Evolutionary conservation across 1,139 yeast genomes (phyloP).

Genomic region (Suhomyces wounanorum): DNA sequence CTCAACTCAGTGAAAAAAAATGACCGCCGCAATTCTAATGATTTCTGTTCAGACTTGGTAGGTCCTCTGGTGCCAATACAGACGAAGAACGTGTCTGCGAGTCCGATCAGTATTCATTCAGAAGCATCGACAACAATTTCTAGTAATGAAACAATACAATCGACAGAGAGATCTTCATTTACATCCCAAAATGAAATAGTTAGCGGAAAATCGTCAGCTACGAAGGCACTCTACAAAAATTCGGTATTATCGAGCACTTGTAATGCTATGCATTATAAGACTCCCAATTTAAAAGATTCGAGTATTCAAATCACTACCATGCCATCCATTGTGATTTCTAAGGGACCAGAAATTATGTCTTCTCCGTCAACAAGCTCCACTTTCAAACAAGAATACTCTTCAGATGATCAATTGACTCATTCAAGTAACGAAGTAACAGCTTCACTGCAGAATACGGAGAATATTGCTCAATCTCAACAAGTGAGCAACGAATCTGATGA

Average conservation of each 20-base stretch:
- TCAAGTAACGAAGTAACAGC: neutral
- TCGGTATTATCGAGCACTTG: constrained; percentile 4
- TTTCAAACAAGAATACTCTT: constrained; percentile 19
- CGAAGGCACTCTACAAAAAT: constrained; percentile 7
- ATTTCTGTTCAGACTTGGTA: neutral
- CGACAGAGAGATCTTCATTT: constrained; percentile 38
- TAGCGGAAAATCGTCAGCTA: constrained; percentile 13
- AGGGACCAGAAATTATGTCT: constrained; percentile 20
- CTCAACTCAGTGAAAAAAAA: neutral
- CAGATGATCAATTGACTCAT: constrained; percentile 14
- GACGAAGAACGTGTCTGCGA: constrained; percentile 22
- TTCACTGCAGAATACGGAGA: neutral
- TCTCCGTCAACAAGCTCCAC: constrained; percentile 26
- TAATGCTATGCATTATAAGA: neutral
- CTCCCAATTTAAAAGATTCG: neutral
- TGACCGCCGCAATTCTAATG: neutral
- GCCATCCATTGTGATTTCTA: constrained; percentile 28
- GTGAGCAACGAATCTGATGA: neutral
- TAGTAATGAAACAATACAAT: constrained; percentile 32
- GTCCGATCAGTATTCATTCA: constrained; percentile 33
- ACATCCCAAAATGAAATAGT: constrained; percentile 23
- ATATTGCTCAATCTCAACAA: neutral
- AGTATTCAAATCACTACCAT: constrained; percentile 6
- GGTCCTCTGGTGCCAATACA: neutral
- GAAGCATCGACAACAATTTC: constrained; percentile 36